Evolutionary conservation across 1,139 yeast species (phyloP).

Genomic region (Zygosaccharomyces sapae): DNA sequence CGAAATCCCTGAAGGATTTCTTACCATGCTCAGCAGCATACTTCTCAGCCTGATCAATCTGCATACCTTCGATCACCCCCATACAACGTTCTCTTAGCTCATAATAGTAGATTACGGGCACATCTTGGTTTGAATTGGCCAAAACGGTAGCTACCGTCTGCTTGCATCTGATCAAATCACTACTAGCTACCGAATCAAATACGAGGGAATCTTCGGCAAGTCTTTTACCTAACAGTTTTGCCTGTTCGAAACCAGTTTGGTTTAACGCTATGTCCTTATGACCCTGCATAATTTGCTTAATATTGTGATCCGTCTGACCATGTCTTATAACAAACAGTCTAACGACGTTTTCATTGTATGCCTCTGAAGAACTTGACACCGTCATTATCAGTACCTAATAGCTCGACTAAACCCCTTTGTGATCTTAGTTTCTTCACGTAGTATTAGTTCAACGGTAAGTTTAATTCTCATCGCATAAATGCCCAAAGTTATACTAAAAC

Average conservation of each 20-base stretch:
- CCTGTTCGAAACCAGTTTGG: constrained; percentile 54
- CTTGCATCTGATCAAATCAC: constrained; percentile 60
- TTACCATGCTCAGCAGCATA: constrained; percentile 49
- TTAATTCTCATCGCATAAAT: neutral
- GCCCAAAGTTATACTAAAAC: neutral
- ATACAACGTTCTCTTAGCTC: constrained; percentile 69
- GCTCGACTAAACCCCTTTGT: too few species aligned
- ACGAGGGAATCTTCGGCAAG: constrained; percentile 19
- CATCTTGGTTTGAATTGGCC: constrained; percentile 31
- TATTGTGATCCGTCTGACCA: constrained; percentile 75
- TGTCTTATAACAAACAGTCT: constrained; percentile 67
- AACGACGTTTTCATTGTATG: constrained; percentile 35
- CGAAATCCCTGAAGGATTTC: constrained; percentile 45
- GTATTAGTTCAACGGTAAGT: too few species aligned
- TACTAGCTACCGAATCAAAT: constrained; percentile 52
- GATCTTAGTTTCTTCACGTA: neutral
- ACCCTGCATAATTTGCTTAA: constrained; percentile 66
- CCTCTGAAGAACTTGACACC: constrained; percentile 24
- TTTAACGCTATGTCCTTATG: constrained; percentile 60
- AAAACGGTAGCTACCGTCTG: constrained; percentile 48
- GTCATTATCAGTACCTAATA: constrained; percentile 4
- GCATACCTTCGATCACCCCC: constrained; percentile 81
- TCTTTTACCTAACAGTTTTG: constrained; percentile 45
- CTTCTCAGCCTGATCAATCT: constrained; percentile 57
- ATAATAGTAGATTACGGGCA: constrained; percentile 26